Base-by-base conservation (phyloP, 2,329 filamentous ascomycete genomes). In the Trichoderma breve region DNA sequence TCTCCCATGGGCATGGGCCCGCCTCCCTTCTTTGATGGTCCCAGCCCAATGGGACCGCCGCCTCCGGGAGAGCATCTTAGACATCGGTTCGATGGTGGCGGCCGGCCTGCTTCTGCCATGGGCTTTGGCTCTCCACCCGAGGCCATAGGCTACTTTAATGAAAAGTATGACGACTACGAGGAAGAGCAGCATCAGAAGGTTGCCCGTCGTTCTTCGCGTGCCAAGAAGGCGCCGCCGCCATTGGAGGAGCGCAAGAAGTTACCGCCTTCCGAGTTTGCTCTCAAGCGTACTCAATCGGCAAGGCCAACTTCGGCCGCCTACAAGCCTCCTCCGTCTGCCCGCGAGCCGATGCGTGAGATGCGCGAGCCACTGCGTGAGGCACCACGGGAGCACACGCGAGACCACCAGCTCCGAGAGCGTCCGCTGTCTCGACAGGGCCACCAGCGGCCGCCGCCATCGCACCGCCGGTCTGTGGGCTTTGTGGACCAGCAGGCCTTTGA, bases 181-280 rank as follows among this genome's bases (percentile, higher is more conserved):
- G 81, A 83, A 12, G 80, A 84, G 5, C 78, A 81, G 32, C 77
- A 80, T 18, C 72, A 73, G 3, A 78, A 77, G 4, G 72, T 84
- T 1, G 62, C 79, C 6, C 82, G 85, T 30, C 83, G 84, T 26
- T 74, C 82, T n/a, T 87, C 86, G 1, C 76, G 81, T 39, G 79
- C 79, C 14, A 83, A 79, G 76, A 84, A 82, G 70, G 77, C 80
- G 8, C 82, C 84, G 0, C 77, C 80, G 6, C 82, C 84, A 0
- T 39, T 58, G 14, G 83, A 86, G 1, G 85, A 86, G 66, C 81
- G 83, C 36, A 79, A 76, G 64, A 80, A 81, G 34, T 87, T 87
- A 86, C 86, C 87, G 26, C 86, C 86, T 12, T 86, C 86, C 4
- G 77, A 77, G 2, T 76, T 73, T 30, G 75, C 80, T 51, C 80